A percentile compares a stretch with the other conserved stretches of the same genome.
phyloP scores from a whole-genome alignment of 1,284 basidiomycete species.

The Fistulinella cinereoalba region DNA sequence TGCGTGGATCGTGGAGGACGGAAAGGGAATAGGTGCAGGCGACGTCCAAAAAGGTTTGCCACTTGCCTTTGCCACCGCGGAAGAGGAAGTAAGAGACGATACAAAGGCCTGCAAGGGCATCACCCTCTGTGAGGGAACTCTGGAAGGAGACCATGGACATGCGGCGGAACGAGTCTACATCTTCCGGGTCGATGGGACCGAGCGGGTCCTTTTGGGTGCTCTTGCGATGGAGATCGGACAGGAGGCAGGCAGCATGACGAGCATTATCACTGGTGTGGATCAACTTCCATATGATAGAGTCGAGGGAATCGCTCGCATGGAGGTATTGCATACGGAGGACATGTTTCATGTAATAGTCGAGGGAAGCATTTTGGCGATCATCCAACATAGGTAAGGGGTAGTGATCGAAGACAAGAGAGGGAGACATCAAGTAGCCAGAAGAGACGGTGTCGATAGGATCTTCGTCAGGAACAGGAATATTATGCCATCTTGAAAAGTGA shows the following conservation, averaged over 20 bases:
- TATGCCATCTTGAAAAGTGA: constrained; percentile 27
- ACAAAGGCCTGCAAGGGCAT: constrained; percentile 74
- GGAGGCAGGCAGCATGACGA: constrained; percentile 55
- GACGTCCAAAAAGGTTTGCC: constrained; percentile 62
- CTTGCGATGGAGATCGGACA: constrained; percentile 36
- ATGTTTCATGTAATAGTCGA: constrained; percentile 37
- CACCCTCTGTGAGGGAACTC: constrained; percentile 47
- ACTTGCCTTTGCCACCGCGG: constrained; percentile 64
- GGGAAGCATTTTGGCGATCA: constrained; percentile 17
- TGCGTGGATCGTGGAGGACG: constrained; percentile 38
- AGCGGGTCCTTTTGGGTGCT: constrained; percentile 18
- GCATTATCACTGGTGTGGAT: constrained; percentile 39
- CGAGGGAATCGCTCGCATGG: constrained; percentile 55
- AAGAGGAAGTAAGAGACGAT: constrained; percentile 73
- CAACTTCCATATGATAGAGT: constrained; percentile 45
- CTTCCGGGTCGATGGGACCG: constrained; percentile 26
- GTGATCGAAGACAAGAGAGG: constrained; percentile 8
- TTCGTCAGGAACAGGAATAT: constrained; percentile 3
- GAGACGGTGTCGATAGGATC: constrained; percentile 23
- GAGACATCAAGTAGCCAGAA: constrained; percentile 16
- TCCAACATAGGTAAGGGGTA: constrained; percentile 14
- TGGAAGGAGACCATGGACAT: constrained; percentile 27
- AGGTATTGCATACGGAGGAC: constrained; percentile 67
- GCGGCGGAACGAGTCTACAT: constrained; percentile 26
- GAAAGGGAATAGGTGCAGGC: constrained; percentile 52